Percentiles rank a stretch among this genome's conserved stretches.
phyloP scores from a whole-genome alignment of 495 filamentous ascomycete species.

The Hyaloscypha hepaticicola region DNA sequence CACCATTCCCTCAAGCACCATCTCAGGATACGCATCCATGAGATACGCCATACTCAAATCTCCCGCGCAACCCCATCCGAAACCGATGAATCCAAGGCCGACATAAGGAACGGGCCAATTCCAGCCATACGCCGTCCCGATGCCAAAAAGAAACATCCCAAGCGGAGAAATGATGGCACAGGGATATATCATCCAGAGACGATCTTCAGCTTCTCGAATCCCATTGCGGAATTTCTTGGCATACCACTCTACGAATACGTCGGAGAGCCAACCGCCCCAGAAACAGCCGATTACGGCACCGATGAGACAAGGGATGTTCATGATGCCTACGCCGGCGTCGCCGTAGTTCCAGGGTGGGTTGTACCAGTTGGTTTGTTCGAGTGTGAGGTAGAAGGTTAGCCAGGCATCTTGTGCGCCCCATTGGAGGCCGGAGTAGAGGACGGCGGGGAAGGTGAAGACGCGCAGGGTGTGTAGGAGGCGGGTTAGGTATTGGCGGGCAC shows the following conservation, averaged over 20 bases:
- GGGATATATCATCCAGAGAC: constrained; percentile 30
- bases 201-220: constrained; percentile 40
- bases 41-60: constrained; percentile 17
- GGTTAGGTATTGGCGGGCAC: constrained; percentile 18
- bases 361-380: constrained; percentile 20
- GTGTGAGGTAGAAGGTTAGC: constrained; percentile 23
- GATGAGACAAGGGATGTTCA: constrained; percentile 29
- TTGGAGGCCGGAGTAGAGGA: constrained; percentile 19
- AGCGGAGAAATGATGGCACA: constrained; percentile 25
- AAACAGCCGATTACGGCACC: constrained; percentile 32
- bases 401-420: constrained; percentile 25
- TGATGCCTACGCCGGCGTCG: constrained; percentile 26
- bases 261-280: constrained; percentile 31
- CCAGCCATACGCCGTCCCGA: constrained; percentile 27
- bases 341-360: constrained; percentile 28
- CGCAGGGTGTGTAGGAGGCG: constrained; percentile 22
- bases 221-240: constrained; percentile 34
- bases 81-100: constrained; percentile 17
- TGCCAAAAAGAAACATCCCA: constrained; percentile 32
- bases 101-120: constrained; percentile 23
- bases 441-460: constrained; percentile 20
- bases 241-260: constrained; percentile 32
- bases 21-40: constrained; percentile 19
- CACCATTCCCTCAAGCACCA: constrained; percentile 19
- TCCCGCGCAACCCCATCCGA: constrained; percentile 17